Evolutionary conservation across 2,329 filamentous ascomycete genomes (phyloP), one percentile per base, ranked within the genome.

Genomic region (Pezicula rhizophila): DNA sequence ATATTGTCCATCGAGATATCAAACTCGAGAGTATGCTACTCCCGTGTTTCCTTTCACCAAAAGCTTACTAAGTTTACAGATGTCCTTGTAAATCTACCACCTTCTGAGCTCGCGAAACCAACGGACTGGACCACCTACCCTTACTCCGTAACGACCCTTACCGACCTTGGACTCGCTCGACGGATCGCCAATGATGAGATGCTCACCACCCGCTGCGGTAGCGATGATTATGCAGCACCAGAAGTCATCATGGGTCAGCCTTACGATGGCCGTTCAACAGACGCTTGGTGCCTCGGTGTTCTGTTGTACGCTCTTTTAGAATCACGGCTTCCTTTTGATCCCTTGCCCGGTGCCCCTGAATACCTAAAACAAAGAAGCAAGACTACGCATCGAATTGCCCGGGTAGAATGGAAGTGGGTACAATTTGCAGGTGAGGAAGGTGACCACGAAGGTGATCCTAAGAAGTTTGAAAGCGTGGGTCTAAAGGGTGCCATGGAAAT

Each of bases 401-500:
- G 93, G 33, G 88, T 91, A 45, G 93, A 99, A 64, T 99, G 93
- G 93, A 82, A 86, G 42, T 99, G 93, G 93, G 83, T 89, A 52
- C 82, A 87, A 52, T 96, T 86, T 63, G 89, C 84, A 2, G 85
- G 90, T 49, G 82, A 85, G 10, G 87, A 95, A 48, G 90, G 89
- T 33, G 89, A 96, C 47, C 93, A 95, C 75, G 89, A 96, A 43
- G 76, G 75, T 3, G 74, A 80, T 56, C 69, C 72, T 53, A 74
- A 65, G 57, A 82, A 79, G 53, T 83, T 84, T 55, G 78, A 79
- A 49, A 80, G 78, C 5, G 74, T 72, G 44, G 85, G 79, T 1
- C 77, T 95, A 46, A 75, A 82, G 34, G 89, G 88, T 1, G 91
- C 89, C 6, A 85, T 86, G 70, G 75, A 82, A 39, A 86, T 90